These are phyloP conservation scores for Leucogyrophana mollusca DNA, from an alignment of 768 basidiomycete genomes.

Conservation along the genomic window DNA sequence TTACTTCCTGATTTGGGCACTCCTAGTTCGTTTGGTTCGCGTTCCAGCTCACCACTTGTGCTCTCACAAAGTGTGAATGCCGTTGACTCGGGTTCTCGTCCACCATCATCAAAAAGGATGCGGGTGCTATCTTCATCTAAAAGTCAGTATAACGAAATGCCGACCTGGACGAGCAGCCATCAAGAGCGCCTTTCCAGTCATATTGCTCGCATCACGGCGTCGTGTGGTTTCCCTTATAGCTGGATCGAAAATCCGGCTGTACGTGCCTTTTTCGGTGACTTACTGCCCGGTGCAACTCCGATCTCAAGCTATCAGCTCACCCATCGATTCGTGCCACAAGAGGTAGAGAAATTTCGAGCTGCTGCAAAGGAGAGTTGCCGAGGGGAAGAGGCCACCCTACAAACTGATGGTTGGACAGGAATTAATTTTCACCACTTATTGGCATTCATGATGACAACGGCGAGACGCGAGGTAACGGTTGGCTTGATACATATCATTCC, in stretches of 20 bases:
- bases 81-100: neutral
- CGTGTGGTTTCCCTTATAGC: slow-evolving; percentile 30
- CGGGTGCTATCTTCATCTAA: neutral
- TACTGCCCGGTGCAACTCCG: slow-evolving; percentile 1
- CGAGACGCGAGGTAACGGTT: neutral
- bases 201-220: slow-evolving; percentile 28
- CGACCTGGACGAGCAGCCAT: neutral
- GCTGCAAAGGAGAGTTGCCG: neutral
- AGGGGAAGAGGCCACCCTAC: neutral
- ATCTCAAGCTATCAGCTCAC: slow-evolving; percentile 1
- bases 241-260: slow-evolving; percentile 37
- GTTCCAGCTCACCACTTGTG: neutral
- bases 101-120: neutral
- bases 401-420: slow-evolving; percentile 5
- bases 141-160: neutral
- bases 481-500: neutral
- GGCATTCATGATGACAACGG: slow-evolving; percentile 5
- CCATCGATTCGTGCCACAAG: neutral
- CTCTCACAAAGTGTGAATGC: neutral
- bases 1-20: neutral
- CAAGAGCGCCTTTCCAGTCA: neutral
- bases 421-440: slow-evolving; percentile 3
- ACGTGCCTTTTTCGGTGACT: slow-evolving; percentile 17
- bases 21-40: too few relatives aligned
- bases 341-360: neutral